Conservation (phyloP, 345 rosid genomes). For the Iberis pinnata region DNA sequence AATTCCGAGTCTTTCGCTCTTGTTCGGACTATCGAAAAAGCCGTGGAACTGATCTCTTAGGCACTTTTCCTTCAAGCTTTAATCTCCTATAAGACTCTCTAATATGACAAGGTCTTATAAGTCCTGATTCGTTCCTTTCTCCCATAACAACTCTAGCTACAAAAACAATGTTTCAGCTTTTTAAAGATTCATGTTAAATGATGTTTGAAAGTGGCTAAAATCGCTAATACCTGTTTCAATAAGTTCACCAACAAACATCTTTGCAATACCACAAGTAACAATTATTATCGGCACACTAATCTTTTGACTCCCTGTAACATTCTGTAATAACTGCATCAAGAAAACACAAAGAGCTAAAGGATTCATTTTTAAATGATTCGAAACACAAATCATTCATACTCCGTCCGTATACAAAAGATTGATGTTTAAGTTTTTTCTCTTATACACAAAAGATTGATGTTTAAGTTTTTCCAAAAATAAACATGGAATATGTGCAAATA, state of each 20-base stretch:
- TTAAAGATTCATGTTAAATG: too few relatives aligned
- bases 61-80: constrained; percentile 83
- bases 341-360: background rate
- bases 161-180: constrained; percentile 10
- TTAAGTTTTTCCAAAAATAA: too few relatives aligned
- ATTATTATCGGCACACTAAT: constrained; percentile 67
- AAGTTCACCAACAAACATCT: constrained; percentile 99
- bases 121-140: constrained; percentile 88
- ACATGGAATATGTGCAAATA: too few relatives aligned
- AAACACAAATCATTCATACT: too few relatives aligned
- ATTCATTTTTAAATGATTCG: background rate
- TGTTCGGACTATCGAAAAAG: constrained; percentile 52
- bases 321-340: constrained; percentile 57
- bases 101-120: constrained; percentile 91
- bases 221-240: constrained; percentile 68
- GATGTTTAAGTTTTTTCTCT: too few relatives aligned
- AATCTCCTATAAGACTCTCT: constrained; percentile 86
- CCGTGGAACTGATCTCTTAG: constrained; percentile 78
- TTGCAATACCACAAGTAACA: constrained; percentile 83
- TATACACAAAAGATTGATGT: too few relatives aligned
- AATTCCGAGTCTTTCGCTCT: background rate
- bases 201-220: too few relatives aligned
- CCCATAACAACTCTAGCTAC: constrained; percentile 83
- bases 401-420: too few relatives aligned
- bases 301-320: constrained; percentile 83